Evolutionary conservation across 1,284 basidiomycete genomes (phyloP).

Genomic region (Ganoderma boninense): DNA sequence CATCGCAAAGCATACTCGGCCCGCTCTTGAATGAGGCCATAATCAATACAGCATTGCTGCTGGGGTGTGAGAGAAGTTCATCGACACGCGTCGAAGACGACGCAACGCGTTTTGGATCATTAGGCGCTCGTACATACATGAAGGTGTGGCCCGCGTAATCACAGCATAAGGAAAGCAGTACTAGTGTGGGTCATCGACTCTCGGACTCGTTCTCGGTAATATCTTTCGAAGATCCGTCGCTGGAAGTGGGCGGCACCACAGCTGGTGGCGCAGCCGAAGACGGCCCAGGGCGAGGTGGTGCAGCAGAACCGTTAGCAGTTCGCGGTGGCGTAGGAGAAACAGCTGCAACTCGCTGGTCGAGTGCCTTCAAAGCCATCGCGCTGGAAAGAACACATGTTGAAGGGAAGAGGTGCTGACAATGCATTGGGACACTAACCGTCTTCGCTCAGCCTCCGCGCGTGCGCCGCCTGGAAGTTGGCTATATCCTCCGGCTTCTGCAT

Average conservation of each 20-base stretch:
- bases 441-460: constrained; percentile 92
- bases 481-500: constrained; percentile 80
- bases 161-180: constrained; percentile 9
- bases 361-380: constrained; percentile 93
- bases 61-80: not conserved
- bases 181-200: constrained; percentile 11
- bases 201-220: constrained; percentile 11
- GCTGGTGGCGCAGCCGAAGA: constrained; percentile 21
- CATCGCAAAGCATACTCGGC: not conserved
- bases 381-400: constrained; percentile 49
- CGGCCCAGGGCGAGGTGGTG: constrained; percentile 29
- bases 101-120: constrained; percentile 21
- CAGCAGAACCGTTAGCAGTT: constrained; percentile 44
- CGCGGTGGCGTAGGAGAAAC: constrained; percentile 55
- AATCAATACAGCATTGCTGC: not conserved
- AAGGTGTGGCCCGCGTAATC: constrained; percentile 19
- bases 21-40: not conserved
- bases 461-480: constrained; percentile 83
- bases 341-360: constrained; percentile 88
- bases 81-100: constrained; percentile 1
- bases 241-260: constrained; percentile 4
- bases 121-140: constrained; percentile 32
- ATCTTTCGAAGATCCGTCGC: constrained; percentile 19
- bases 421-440: constrained; percentile 67
- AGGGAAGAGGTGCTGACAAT: not conserved